These are phyloP conservation scores for Hypericum androsaemum DNA, from an alignment of 345 rosid species.

Conservation along the genomic window DNA sequence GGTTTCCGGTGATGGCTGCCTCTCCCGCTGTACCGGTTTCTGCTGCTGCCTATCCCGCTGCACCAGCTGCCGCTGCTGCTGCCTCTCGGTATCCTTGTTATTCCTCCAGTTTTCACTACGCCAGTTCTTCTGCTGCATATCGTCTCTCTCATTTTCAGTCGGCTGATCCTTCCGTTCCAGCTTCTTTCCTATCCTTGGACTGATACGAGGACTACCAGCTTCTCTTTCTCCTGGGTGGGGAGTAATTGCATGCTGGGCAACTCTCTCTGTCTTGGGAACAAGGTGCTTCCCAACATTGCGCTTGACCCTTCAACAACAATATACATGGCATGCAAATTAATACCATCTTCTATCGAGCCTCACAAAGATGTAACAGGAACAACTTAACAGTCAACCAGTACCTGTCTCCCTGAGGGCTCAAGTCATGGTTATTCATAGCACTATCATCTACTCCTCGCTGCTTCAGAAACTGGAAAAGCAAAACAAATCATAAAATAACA, in stretches of 20 bases:
- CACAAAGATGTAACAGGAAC: not conserved
- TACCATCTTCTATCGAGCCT: not conserved
- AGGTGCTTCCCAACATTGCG: conserved; percentile 5
- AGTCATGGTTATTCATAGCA: conserved; percentile 26
- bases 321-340: not conserved
- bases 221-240: conserved; percentile 25
- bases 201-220: conserved; percentile 28
- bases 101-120: conserved; percentile 43
- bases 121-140: conserved; percentile 50
- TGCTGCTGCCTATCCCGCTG: conserved; percentile 2
- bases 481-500: not conserved
- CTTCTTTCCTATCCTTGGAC: conserved; percentile 38
- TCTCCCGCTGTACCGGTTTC: conserved; percentile 25
- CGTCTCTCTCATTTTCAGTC: conserved; percentile 37
- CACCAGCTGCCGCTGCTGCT: conserved; percentile 24
- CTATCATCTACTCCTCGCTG: conserved; percentile 52
- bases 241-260: conserved; percentile 27
- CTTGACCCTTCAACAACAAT: conserved; percentile 32
- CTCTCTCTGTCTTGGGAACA: conserved; percentile 33
- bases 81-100: conserved; percentile 33
- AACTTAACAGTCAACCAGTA: conserved; percentile 7
- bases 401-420: conserved; percentile 49
- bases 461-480: conserved; percentile 50
- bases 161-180: conserved; percentile 43
- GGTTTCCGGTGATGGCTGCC: conserved; percentile 71